phyloP scores from a whole-genome alignment of 2,329 filamentous ascomycete species.

The Stenocarpella maydis region DNA sequence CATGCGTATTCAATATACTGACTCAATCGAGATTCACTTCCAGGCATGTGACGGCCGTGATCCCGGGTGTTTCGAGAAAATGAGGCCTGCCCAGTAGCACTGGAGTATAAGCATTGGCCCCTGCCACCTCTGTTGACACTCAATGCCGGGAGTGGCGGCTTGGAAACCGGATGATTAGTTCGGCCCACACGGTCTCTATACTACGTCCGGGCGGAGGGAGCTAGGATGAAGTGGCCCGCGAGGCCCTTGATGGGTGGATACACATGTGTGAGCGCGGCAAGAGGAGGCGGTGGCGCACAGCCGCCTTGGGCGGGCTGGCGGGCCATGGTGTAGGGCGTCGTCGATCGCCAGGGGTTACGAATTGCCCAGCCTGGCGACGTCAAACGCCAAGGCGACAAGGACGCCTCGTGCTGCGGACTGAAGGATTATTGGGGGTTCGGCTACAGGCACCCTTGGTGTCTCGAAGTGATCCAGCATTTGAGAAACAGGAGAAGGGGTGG shows the following conservation, averaged over 20 bases:
- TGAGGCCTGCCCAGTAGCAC: background rate
- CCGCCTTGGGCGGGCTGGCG: conserved; percentile 16
- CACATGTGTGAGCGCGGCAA: background rate
- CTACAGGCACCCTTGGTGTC: conserved; percentile 18
- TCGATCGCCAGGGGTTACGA: conserved; percentile 10
- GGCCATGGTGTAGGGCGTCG: conserved; percentile 1
- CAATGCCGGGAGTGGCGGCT: background rate
- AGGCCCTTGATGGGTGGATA: background rate
- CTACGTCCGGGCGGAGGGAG: background rate
- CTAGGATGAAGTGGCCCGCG: background rate
- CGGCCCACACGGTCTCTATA: background rate
- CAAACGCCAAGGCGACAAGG: conserved; percentile 24
- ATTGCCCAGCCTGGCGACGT: conserved; percentile 23
- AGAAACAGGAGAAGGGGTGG: conserved; percentile 22
- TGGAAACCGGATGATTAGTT: conserved; percentile 1
- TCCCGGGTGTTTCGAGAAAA: background rate
- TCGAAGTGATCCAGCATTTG: conserved; percentile 1
- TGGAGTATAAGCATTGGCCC: background rate
- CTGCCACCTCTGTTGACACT: background rate
- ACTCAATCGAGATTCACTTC: background rate
- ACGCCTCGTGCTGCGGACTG: conserved; percentile 12
- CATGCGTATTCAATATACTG: background rate
- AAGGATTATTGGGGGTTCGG: conserved; percentile 1
- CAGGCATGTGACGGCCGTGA: background rate
- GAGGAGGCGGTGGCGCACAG: conserved; percentile 1